Percentiles rank a stretch among this genome's conserved stretches.
Conservation (phyloP, 2,329 filamentous ascomycete genomes). For the Aspergillus ibericus region DNA sequence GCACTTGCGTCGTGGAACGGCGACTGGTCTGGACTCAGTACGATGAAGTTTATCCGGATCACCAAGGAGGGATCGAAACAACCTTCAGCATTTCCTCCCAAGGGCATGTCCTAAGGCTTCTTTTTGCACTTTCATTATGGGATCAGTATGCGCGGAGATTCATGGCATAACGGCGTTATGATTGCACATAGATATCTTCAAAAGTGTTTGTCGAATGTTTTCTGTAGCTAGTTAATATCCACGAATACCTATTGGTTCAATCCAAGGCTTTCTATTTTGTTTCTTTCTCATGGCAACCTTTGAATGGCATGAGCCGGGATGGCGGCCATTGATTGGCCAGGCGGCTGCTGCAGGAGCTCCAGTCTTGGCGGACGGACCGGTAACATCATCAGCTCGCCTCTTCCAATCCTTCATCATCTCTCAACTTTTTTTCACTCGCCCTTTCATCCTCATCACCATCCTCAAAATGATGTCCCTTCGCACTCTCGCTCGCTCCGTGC, state of each 20-base stretch:
- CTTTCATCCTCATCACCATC: slow-evolving; percentile 20
- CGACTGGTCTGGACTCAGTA: slow-evolving; percentile 76
- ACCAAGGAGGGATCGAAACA: slow-evolving; percentile 63
- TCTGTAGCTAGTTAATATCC: neutral
- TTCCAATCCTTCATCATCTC: slow-evolving; percentile 14
- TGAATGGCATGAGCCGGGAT: neutral
- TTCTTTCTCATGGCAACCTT: neutral
- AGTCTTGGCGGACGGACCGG: slow-evolving; percentile 23
- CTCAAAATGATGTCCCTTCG: slow-evolving; percentile 67
- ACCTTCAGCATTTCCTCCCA: slow-evolving; percentile 77
- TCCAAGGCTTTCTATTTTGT: neutral
- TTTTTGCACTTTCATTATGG: slow-evolving; percentile 12
- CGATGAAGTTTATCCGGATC: slow-evolving; percentile 74
- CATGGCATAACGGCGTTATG: slow-evolving; percentile 26
- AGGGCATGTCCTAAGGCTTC: slow-evolving; percentile 49
- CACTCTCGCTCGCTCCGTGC: slow-evolving; percentile 64
- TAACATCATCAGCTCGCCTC: slow-evolving; percentile 30
- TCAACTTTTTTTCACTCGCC: slow-evolving; percentile 14
- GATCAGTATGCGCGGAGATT: slow-evolving; percentile 9
- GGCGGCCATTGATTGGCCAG: neutral
- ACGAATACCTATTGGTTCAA: neutral
- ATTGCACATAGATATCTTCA: slow-evolving; percentile 16
- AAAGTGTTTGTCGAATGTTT: neutral
- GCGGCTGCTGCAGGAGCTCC: slow-evolving; percentile 13
- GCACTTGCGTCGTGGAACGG: slow-evolving; percentile 75